These are phyloP conservation scores for Amanita rubescens DNA, from an alignment of 768 basidiomycete species.

Conservation along the genomic window DNA sequence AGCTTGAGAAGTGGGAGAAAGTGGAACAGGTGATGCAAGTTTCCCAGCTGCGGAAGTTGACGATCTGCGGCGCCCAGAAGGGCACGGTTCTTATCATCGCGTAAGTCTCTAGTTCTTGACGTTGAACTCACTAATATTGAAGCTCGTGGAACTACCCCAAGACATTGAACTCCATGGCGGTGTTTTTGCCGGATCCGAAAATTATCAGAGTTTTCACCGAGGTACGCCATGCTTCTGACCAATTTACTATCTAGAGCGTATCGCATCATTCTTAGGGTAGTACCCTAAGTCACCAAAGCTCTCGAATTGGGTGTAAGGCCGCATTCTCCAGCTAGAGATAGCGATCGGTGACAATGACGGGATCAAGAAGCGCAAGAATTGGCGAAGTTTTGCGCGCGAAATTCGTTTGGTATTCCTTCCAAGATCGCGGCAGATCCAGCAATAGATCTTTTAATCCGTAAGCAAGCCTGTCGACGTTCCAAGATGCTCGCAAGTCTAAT, in stretches of 20 bases:
- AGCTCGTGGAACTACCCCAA: constrained; percentile 69
- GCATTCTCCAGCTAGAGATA: not conserved
- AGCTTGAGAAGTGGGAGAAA: constrained; percentile 52
- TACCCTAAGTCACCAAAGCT: constrained; percentile 49
- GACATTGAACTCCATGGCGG: constrained; percentile 53
- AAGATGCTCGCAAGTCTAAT: too few species aligned
- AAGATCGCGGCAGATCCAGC: too few species aligned
- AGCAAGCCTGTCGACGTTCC: too few species aligned
- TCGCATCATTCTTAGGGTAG: constrained; percentile 49
- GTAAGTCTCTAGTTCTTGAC: constrained; percentile 32
- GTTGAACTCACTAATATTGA: constrained; percentile 10
- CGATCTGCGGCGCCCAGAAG: constrained; percentile 48
- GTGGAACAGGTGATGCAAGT: constrained; percentile 33
- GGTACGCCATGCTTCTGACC: constrained; percentile 42
- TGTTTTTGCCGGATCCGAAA: constrained; percentile 61
- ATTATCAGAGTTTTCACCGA: constrained; percentile 53
- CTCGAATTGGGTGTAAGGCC: constrained; percentile 18
- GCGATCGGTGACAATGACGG: not conserved
- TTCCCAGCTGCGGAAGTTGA: constrained; percentile 47
- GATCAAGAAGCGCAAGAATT: too few species aligned
- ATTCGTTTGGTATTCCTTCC: too few species aligned
- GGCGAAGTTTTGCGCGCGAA: too few species aligned
- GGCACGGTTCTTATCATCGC: constrained; percentile 55
- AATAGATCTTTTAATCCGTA: too few species aligned
- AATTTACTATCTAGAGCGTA: constrained; percentile 42